Percentiles rank a stretch among this genome's conserved stretches.
phyloP scores from a whole-genome alignment of 495 filamentous ascomycete genomes.

The Corynascus novoguineensis region DNA sequence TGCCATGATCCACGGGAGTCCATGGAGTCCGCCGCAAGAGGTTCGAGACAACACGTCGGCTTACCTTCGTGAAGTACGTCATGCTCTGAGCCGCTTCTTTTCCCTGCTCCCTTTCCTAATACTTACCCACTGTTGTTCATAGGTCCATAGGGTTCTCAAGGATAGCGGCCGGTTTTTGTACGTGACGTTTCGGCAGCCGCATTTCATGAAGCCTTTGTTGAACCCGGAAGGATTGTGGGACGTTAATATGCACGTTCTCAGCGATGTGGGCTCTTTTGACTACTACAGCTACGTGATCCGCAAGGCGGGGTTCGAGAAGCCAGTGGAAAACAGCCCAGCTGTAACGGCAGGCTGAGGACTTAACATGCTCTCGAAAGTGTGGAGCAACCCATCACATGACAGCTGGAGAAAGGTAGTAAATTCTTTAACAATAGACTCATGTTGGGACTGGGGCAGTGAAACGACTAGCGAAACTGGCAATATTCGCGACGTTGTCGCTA shows the following conservation, averaged over 20 bases:
- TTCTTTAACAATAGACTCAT: too few relatives aligned
- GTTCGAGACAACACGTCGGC: conserved; percentile 45
- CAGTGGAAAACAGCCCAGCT: not conserved
- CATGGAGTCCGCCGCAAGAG: conserved; percentile 52
- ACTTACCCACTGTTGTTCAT: not conserved
- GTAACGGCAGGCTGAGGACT: not conserved
- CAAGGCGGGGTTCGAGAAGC: conserved; percentile 2
- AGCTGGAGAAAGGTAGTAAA: too few relatives aligned
- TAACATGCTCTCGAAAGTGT: too few relatives aligned
- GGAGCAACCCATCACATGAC: too few relatives aligned
- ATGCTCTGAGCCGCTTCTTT: not conserved
- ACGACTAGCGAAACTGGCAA: too few relatives aligned
- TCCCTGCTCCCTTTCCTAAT: not conserved
- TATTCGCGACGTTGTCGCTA: too few relatives aligned
- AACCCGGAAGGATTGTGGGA: conserved; percentile 40
- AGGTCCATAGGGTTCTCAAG: conserved; percentile 52
- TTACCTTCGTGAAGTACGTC: conserved; percentile 45
- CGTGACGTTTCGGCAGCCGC: conserved; percentile 56
- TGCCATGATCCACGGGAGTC: conserved; percentile 54
- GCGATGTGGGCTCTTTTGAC: conserved; percentile 39
- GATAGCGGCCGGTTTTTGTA: conserved; percentile 50
- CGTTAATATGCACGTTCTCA: conserved; percentile 38
- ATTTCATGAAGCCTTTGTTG: conserved; percentile 52
- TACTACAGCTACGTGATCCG: conserved; percentile 48
- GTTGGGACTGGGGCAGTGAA: too few relatives aligned